These are phyloP conservation scores for Psilocybe cubensis DNA, from an alignment of 768 basidiomycete species.

Conservation along the genomic window DNA sequence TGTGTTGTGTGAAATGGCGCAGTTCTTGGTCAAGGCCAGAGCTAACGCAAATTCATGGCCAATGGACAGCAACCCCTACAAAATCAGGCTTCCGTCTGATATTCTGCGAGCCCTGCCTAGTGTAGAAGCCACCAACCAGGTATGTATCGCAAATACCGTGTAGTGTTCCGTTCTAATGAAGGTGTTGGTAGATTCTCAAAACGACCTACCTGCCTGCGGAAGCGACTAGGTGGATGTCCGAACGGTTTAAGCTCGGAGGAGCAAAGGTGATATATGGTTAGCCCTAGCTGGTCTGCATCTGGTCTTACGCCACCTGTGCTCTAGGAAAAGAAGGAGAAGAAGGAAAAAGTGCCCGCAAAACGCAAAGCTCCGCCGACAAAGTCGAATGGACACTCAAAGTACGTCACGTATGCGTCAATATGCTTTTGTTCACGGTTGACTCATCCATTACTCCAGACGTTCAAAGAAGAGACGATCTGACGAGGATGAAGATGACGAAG, in stretches of 20 bases:
- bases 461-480: slow-evolving; percentile 37
- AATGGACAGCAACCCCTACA: slow-evolving; percentile 79
- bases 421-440: slow-evolving; percentile 5
- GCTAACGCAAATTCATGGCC: slow-evolving; percentile 72
- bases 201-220: slow-evolving; percentile 70
- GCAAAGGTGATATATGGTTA: slow-evolving; percentile 2
- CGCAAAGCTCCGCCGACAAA: slow-evolving; percentile 53
- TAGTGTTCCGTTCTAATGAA: neutral
- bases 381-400: slow-evolving; percentile 56
- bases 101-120: slow-evolving; percentile 76
- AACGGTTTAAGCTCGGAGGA: slow-evolving; percentile 41
- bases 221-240: slow-evolving; percentile 58
- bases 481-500: slow-evolving; percentile 45
- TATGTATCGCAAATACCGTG: slow-evolving; percentile 18
- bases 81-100: slow-evolving; percentile 78
- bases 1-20: slow-evolving; percentile 84
- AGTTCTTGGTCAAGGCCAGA: slow-evolving; percentile 80
- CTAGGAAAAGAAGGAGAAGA: slow-evolving; percentile 47
- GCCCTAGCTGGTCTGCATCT: neutral
- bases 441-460: slow-evolving; percentile 31
- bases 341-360: slow-evolving; percentile 53
- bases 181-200: slow-evolving; percentile 58
- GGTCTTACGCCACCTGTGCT: neutral
- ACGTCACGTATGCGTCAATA: slow-evolving; percentile 16
- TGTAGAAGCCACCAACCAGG: slow-evolving; percentile 68